These are phyloP conservation scores for Sphagnurus paluster DNA, from an alignment of 1,284 basidiomycete genomes.

Conservation along the genomic window DNA sequence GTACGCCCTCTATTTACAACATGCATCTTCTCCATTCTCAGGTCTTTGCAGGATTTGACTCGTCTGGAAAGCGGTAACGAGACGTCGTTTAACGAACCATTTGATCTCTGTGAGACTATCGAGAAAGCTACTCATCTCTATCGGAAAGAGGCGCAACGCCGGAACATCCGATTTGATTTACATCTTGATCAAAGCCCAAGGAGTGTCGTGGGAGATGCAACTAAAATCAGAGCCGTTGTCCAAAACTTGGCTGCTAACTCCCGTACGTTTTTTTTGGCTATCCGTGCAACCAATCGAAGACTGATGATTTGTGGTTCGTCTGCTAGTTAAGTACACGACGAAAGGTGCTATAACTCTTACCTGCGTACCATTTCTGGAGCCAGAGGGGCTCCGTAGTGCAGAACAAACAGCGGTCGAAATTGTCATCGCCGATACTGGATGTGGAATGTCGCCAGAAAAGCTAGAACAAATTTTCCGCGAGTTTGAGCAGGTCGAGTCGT, in stretches of 20 bases:
- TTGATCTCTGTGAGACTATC: constrained; percentile 71
- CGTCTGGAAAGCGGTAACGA: constrained; percentile 81
- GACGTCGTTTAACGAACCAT: constrained; percentile 82
- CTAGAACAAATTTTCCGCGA: constrained; percentile 85
- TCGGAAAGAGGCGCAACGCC: constrained; percentile 68
- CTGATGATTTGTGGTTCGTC: no score
- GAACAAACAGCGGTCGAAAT: constrained; percentile 69
- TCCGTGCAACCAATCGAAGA: no score
- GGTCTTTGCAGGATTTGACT: constrained; percentile 63
- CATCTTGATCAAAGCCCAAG: constrained; percentile 55
- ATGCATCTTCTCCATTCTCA: no score
- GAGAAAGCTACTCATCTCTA: constrained; percentile 69
- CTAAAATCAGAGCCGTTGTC: constrained; percentile 80
- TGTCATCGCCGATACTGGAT: constrained; percentile 75
- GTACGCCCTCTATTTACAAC: constrained; percentile 38
- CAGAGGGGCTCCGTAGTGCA: constrained; percentile 45
- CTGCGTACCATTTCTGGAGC: constrained; percentile 57
- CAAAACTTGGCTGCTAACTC: constrained; percentile 86
- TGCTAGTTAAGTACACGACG: constrained; percentile 73
- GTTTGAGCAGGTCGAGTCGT: constrained; percentile 81
- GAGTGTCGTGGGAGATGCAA: constrained; percentile 68
- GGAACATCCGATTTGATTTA: constrained; percentile 66
- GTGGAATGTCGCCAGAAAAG: constrained; percentile 73
- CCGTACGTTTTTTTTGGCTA: constrained; percentile 44
- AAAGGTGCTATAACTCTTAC: constrained; percentile 66